These are phyloP conservation scores for Penicillium sp. DNA, from an alignment of 2,329 filamentous ascomycete species.

Conservation along the genomic window DNA sequence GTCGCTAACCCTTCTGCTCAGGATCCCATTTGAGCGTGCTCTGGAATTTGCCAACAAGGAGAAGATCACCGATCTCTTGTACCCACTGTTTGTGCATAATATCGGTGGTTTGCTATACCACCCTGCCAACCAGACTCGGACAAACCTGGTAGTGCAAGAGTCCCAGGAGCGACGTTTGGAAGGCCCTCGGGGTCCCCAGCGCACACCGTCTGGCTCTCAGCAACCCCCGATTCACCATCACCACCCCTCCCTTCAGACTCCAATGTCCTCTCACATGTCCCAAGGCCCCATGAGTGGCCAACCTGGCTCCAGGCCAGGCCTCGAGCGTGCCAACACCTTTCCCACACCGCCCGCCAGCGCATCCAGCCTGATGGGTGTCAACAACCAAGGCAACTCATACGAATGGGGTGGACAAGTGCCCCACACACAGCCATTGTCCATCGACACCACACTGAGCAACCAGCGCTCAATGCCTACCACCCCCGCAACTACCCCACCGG, in stretches of 20 bases:
- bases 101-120: slow-evolving; percentile 93
- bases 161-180: slow-evolving; percentile 74
- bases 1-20: slow-evolving; percentile 39
- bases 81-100: slow-evolving; percentile 96
- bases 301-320: slow-evolving; percentile 63
- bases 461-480: slow-evolving; percentile 84
- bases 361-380: slow-evolving; percentile 80
- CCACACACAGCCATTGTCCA: slow-evolving; percentile 70
- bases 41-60: slow-evolving; percentile 99
- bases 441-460: slow-evolving; percentile 76
- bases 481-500: slow-evolving; percentile 87
- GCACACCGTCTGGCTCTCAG: slow-evolving; percentile 67
- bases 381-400: slow-evolving; percentile 70
- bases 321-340: slow-evolving; percentile 88
- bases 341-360: slow-evolving; percentile 90
- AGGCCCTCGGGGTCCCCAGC: slow-evolving; percentile 46
- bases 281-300: slow-evolving; percentile 64
- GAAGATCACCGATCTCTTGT: slow-evolving; percentile 93
- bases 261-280: slow-evolving; percentile 59
- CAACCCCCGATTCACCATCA: slow-evolving; percentile 58
- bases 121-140: slow-evolving; percentile 75
- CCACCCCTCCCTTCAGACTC: slow-evolving; percentile 65
- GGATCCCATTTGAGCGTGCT: slow-evolving; percentile 98
- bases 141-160: slow-evolving; percentile 83
- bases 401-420: slow-evolving; percentile 71